Base-by-base conservation (phyloP, 2,329 filamentous ascomycete species). In the Alternaria gaisen region DNA sequence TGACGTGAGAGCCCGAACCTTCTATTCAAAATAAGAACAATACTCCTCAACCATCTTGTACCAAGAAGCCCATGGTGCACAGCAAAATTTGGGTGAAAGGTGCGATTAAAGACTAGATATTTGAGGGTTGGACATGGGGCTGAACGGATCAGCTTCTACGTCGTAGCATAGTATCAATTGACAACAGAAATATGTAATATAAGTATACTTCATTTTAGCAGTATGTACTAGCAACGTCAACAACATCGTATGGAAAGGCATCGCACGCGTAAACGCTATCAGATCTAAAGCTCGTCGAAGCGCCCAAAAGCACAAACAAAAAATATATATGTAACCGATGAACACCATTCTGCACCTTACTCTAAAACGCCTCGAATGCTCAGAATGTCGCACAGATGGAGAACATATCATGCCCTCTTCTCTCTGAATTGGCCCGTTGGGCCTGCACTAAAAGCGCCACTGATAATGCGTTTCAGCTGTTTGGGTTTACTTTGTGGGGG, bases 361-460 rank as follows among this genome's bases (percentile, higher is more conserved):
- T 14, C 14, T 11, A 16, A 55, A 47, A 55, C 53, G 30, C 41
- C 41, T 34, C n/a, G 22, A 46, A 38, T 22, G 14, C 1, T 20
- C 22, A 26, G 5, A 22, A 43, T 12, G 30, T 28, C 14, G 24
- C 18, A 30, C 16, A 22, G 9, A 24, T 3, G 12, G 24, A 38
- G 8, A 47, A 28, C 20, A 9, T 18, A 20, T 38, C 57, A 61
- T 2, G 50, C 40, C 26, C 50, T 55, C 61, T 67, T 69, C 38
- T 68, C 64, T 30, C 63, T 42, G 16, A 57, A 51, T 20, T 58
- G 59, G 24, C 61, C 54, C 8, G 58, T 51, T 2, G 70, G 70
- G 8, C 70, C 70, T 20, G 69, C 69, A 56, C 63, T 71, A 48
- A 72, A 71, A 10, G 69, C 68, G 4, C 68, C 67, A 11, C 64